Base-by-base conservation (phyloP, 352 stramenopile species). In the Phytophthora pluvialis region DNA sequence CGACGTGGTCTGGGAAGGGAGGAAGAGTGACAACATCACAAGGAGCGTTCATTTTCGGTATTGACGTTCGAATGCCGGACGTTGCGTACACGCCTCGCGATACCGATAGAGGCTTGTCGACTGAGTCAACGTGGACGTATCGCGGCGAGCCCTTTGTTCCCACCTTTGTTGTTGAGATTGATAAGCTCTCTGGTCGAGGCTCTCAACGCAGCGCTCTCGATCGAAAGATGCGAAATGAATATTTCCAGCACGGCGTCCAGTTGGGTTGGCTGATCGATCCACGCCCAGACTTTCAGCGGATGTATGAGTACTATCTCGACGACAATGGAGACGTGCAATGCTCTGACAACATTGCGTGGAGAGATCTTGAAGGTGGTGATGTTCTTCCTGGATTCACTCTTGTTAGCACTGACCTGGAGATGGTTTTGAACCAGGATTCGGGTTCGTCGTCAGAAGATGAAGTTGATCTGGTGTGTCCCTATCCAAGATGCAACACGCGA, bases 41-140 rank as follows among this genome's bases (percentile, higher is more conserved):
- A 57, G 47, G 57, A 15, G 36, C 28, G 6, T 58, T 58, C 15
- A 36, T 64, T 36, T n/a, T n/a, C n/a, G n/a, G n/a, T n/a, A n/a
- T 12, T 26, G 25, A 51, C 5, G 1, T 64, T 28, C n/a, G 48
- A 59, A 42, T 58, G 29, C 48, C 48, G 0, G 58, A 48, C 16
- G 18, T 66, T 1, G 21, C 21, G 2, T 21, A 21, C 21, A 21
- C 21, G 2, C 21, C 21, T 1, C 21, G 21, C 1, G 21, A 48
- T 46, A 10, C 12, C 5, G 45, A 53, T 21, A n/a, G n/a, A n/a
- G n/a, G n/a, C n/a, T n/a, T n/a, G n/a, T n/a, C n/a, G n/a, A n/a
- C n/a, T n/a, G n/a, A n/a, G n/a, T n/a, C n/a, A n/a, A n/a, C n/a
- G 40, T 70, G 59, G 64, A 73, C 63, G 10, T 56, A 56, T 28